phyloP scores from a whole-genome alignment of 2,329 filamentous ascomycete genomes.

The Dactylellina parvicollis region DNA sequence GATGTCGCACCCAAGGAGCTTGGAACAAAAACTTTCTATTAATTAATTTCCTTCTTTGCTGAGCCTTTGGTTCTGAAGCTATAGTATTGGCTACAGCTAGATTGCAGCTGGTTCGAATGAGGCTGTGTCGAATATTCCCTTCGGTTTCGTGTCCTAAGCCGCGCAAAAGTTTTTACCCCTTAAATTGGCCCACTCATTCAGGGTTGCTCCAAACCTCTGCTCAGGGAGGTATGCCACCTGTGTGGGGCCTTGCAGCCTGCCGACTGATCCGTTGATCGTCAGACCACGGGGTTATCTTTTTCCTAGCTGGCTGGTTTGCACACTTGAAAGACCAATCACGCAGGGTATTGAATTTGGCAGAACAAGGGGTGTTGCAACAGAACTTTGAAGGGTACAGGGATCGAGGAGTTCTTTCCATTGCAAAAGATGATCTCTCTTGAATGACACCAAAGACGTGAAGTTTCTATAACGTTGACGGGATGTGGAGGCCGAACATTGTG shows the following conservation, averaged over 20 bases:
- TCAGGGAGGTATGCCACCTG: slow-evolving; percentile 28
- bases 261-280: slow-evolving; percentile 45
- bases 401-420: neutral
- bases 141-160: slow-evolving; percentile 27
- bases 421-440: neutral
- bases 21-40: slow-evolving; percentile 2
- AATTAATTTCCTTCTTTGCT: slow-evolving; percentile 25
- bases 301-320: too few relatives aligned
- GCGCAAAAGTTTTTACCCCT: slow-evolving; percentile 15
- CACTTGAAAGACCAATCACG: too few relatives aligned
- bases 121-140: slow-evolving; percentile 24
- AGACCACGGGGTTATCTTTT: slow-evolving; percentile 12
- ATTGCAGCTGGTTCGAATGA: slow-evolving; percentile 26
- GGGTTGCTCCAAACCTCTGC: too few relatives aligned
- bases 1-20: neutral
- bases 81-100: slow-evolving; percentile 20
- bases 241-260: slow-evolving; percentile 12
- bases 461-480: neutral
- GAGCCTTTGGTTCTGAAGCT: slow-evolving; percentile 13
- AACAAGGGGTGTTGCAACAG: slow-evolving; percentile 26
- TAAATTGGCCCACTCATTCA: slow-evolving; percentile 34
- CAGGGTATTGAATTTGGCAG: too few relatives aligned
- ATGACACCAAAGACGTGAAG: neutral
- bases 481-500: too few relatives aligned
- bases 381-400: slow-evolving; percentile 11